These are phyloP conservation scores for Cenococcum geophilum DNA, from an alignment of 495 filamentous ascomycete species.

Conservation along the genomic window DNA sequence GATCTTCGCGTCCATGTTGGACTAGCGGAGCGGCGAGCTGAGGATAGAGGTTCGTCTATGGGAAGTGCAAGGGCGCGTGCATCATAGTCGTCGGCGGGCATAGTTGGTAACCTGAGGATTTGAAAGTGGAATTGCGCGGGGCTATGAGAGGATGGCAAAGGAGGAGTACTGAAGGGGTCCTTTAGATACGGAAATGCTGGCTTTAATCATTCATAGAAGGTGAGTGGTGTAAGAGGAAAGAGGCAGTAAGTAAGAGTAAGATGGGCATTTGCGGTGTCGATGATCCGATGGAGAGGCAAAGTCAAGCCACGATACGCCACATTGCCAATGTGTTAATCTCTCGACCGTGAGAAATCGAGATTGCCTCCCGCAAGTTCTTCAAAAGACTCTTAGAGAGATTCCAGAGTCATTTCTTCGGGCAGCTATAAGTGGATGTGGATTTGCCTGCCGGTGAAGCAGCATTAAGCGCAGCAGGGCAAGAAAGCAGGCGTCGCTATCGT, in stretches of 20 bases:
- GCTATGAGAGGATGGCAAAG: slow-evolving; percentile 2
- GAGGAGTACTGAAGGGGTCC: not conserved
- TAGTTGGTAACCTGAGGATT: slow-evolving; percentile 3
- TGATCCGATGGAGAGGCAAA: not conserved
- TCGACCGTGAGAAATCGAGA: too few species aligned
- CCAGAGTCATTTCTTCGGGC: too few species aligned
- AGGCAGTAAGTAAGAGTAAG: not conserved
- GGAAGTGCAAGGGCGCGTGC: slow-evolving; percentile 61
- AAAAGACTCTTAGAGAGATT: too few species aligned
- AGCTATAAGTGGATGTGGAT: too few species aligned
- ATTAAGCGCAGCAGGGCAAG: not conserved
- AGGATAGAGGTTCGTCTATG: slow-evolving; percentile 38
- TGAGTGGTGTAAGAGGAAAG: not conserved
- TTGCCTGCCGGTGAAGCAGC: not conserved
- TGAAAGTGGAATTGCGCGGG: slow-evolving; percentile 13
- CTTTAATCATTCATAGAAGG: not conserved
- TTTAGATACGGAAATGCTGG: not conserved
- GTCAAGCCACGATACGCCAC: not conserved
- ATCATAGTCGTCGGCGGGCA: slow-evolving; percentile 29
- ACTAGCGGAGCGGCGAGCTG: slow-evolving; percentile 31
- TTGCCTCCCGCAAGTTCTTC: too few species aligned
- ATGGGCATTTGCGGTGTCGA: not conserved
- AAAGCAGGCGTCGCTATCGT: not conserved
- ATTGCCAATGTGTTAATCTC: not conserved
- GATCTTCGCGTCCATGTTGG: slow-evolving; percentile 38